Evolutionary conservation across 768 basidiomycete species (phyloP), one percentile per base, ranked within the genome.

Genomic region (Tricholoma saponaceum): DNA sequence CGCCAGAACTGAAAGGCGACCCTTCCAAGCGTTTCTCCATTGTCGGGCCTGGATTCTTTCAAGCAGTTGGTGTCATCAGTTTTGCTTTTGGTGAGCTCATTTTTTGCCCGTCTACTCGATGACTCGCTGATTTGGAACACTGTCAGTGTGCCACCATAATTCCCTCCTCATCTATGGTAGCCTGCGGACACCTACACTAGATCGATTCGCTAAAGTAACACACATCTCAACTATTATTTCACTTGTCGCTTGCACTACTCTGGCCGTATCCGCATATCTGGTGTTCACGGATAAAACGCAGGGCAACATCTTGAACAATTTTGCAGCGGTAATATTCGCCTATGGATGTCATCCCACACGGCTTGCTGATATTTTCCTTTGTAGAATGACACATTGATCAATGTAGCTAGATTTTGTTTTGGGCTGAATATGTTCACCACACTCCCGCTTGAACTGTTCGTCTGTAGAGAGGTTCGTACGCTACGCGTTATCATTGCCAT

Each of bases 341-440:
- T 32, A 3, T n/a, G 49, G 30, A 54, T 43, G n/a, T n/a, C n/a
- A 32, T 14, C 18, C 57, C 39, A 12, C 23, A n/a, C n/a, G 3
- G 16, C 16, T 28, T n/a, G 16, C 47, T 50, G 26, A 50, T 18
- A 28, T 18, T 14, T 30, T n/a, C 16, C n/a, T 10, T 8, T 0
- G 10, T 65, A 90, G 85, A 79, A 81, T 61, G 92, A 96, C 66
- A 83, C 86, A n/a, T 64, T 98, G 57, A 97, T 98, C 74, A 98
- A 98, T 66, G 78, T 98, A 52, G 97, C 97, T 2, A 83, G 97
- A 14, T 92, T 97, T 63, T 94, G 90, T 67, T 94, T 95, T 67
- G 95, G 94, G 10, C 70, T 95, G 61, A 97, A 96, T 72, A 99
- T 98, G 97, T 97, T 98, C 66, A 95, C 95, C 0, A 99, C 97